These are phyloP conservation scores for Zelonia costaricensis DNA, from an alignment of 208 protist species.

Conservation along the genomic window DNA sequence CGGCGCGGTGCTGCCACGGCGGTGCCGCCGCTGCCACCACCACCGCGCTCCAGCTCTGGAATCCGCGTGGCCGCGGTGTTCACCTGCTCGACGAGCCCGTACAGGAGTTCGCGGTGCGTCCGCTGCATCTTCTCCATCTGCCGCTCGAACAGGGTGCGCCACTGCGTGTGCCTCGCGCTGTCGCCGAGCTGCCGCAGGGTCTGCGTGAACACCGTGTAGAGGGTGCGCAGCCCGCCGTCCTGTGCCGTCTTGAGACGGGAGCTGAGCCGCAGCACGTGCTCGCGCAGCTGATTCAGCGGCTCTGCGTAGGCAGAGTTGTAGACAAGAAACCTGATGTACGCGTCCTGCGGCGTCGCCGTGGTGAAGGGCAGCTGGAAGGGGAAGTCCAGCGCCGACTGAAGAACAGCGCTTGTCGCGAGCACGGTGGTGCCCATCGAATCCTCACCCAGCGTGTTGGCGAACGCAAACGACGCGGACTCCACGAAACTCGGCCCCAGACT, in stretches of 20 bases:
- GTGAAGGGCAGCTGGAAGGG: conserved; percentile 50
- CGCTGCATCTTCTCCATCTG: conserved; percentile 52
- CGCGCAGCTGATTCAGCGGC: conserved; percentile 36
- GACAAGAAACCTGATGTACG: conserved; percentile 41
- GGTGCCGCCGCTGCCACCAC: background rate
- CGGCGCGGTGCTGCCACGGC: conserved; percentile 3
- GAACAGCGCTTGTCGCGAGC: conserved; percentile 6
- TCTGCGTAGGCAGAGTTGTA: conserved; percentile 43
- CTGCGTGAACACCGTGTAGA: conserved; percentile 42
- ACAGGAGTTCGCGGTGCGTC: conserved; percentile 59
- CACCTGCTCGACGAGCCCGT: conserved; percentile 37
- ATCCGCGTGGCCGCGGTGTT: conserved; percentile 31
- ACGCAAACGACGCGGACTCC: background rate
- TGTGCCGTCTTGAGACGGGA: conserved; percentile 52
- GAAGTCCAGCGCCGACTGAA: conserved; percentile 30
- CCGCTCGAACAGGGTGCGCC: conserved; percentile 41
- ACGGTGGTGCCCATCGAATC: background rate
- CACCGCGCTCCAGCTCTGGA: conserved; percentile 27
- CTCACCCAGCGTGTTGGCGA: background rate
- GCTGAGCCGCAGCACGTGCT: conserved; percentile 44
- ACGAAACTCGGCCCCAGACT: background rate
- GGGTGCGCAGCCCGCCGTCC: conserved; percentile 33
- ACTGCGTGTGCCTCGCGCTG: background rate
- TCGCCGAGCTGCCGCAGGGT: conserved; percentile 6
- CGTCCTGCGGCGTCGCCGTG: conserved; percentile 42